These are phyloP conservation scores for Lophiotrema nucula DNA, from an alignment of 495 filamentous ascomycete species.

Conservation along the genomic window DNA sequence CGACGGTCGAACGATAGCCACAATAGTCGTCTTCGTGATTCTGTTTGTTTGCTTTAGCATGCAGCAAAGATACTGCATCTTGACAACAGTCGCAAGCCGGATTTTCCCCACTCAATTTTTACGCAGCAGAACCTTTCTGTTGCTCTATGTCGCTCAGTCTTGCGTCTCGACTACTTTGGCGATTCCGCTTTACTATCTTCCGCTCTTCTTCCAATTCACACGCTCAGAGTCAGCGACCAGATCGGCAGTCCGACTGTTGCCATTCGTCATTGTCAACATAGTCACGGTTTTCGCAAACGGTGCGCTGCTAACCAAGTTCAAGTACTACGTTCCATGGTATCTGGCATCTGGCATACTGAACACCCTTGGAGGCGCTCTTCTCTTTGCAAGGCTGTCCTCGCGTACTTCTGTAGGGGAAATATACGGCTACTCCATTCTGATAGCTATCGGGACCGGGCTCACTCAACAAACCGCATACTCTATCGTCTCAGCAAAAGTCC, in stretches of 20 bases:
- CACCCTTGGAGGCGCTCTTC: slow-evolving; percentile 26
- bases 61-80: slow-evolving; percentile 22
- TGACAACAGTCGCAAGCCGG: slow-evolving; percentile 14
- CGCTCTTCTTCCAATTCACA: slow-evolving; percentile 32
- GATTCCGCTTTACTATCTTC: slow-evolving; percentile 38
- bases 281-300: slow-evolving; percentile 28
- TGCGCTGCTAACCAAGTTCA: slow-evolving; percentile 23
- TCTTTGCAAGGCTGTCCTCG: slow-evolving; percentile 10
- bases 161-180: slow-evolving; percentile 10
- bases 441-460: slow-evolving; percentile 26
- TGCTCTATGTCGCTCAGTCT: slow-evolving; percentile 24
- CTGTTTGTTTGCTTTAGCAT: slow-evolving; percentile 10
- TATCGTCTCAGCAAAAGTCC: slow-evolving; percentile 2
- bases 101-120: slow-evolving; percentile 25
- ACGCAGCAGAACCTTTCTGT: slow-evolving; percentile 10
- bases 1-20: slow-evolving; percentile 16
- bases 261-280: slow-evolving; percentile 34
- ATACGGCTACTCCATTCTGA: slow-evolving; percentile 30
- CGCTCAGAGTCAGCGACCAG: slow-evolving; percentile 23
- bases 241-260: slow-evolving; percentile 34
- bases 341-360: slow-evolving; percentile 19
- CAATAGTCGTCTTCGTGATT: slow-evolving; percentile 14
- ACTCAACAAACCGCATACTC: slow-evolving; percentile 18
- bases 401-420: slow-evolving; percentile 10
- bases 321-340: slow-evolving; percentile 34